Base-by-base conservation (phyloP, 768 basidiomycete species). In the Boletus rubroflammeus region DNA sequence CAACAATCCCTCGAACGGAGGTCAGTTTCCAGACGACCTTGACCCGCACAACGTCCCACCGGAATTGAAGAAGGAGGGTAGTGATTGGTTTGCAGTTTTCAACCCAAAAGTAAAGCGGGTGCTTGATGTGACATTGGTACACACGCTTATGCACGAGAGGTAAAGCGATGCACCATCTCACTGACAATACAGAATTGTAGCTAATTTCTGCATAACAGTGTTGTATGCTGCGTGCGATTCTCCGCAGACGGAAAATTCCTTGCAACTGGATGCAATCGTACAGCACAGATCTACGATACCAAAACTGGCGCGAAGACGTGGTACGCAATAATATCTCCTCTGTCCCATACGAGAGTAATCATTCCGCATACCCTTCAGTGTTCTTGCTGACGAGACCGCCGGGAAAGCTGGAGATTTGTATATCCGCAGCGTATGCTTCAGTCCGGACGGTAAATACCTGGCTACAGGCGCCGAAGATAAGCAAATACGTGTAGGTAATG, bases 191-290 rank as follows among this genome's bases (percentile, higher is more conserved):
- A 31, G 5, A 17, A 46, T 34, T 11, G 5, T 44, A 39, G 7
- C 59, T 67, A 10, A 70, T 43, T 42, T 26, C 11, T 41, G 25
- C 45, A 29, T 14, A 23, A 54, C 58, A 88, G 87, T 55, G 88
- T 89, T 23, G 87, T 89, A 9, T 91, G 95, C 63, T 97, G 94
- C 65, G 93, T 97, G 26, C 82, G 89, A 55, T 96, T 97, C 74
- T 96, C 93, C 48, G 90, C 92, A 14, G 94, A 98, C 70, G 93
- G 95, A 26, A 93, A 90, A 69, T 85, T 79, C 56, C 81, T 98
- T 31, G 96, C 96, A 29, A 98, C 96, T 5, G 96, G 96, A 13
- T 98, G 95, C 73, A 98, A 98, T 73, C 81, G 92, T 39, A 92
- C 93, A 0, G 93, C 94, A 19, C 94, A 97, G 71, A 94, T 98